phyloP scores from a whole-genome alignment of 768 basidiomycete species.

The Nevesoporus exiguus region DNA sequence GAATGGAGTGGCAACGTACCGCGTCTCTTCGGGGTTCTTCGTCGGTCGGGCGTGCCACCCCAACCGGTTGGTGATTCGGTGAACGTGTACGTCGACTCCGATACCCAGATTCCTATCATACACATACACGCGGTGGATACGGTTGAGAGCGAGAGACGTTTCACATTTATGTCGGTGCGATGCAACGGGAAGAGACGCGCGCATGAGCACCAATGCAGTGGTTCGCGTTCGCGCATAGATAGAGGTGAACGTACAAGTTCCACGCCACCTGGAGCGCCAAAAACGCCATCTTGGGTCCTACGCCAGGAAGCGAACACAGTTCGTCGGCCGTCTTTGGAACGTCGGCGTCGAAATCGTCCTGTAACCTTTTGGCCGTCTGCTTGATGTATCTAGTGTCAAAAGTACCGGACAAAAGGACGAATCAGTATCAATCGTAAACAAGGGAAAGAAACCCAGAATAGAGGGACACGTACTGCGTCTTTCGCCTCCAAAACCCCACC shows the following conservation, averaged over 20 bases:
- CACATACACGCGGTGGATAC: not conserved
- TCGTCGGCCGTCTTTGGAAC: constrained; percentile 88
- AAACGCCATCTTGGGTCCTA: constrained; percentile 97
- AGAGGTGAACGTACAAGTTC: constrained; percentile 56
- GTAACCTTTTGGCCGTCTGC: constrained; percentile 63
- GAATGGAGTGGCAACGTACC: constrained; percentile 39
- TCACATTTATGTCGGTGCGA: not conserved
- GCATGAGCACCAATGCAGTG: not conserved
- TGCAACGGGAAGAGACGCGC: not conserved
- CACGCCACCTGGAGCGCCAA: constrained; percentile 80
- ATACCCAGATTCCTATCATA: constrained; percentile 76
- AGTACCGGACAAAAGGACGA: not conserved
- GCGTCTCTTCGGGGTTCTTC: constrained; percentile 83
- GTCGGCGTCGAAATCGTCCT: constrained; percentile 74
- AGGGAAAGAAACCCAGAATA: not conserved
- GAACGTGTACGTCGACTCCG: constrained; percentile 95
- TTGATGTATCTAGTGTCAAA: constrained; percentile 58
- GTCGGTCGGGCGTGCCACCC: constrained; percentile 90
- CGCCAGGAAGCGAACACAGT: constrained; percentile 82
- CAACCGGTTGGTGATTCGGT: constrained; percentile 89
- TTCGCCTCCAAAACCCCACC: constrained; percentile 91
- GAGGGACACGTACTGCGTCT: constrained; percentile 55
- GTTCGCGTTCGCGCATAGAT: not conserved
- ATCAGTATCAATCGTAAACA: too few species aligned
- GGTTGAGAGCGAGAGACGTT: too few species aligned